phyloP scores from a whole-genome alignment of 345 rosid genomes.

The Syzygium grande region DNA sequence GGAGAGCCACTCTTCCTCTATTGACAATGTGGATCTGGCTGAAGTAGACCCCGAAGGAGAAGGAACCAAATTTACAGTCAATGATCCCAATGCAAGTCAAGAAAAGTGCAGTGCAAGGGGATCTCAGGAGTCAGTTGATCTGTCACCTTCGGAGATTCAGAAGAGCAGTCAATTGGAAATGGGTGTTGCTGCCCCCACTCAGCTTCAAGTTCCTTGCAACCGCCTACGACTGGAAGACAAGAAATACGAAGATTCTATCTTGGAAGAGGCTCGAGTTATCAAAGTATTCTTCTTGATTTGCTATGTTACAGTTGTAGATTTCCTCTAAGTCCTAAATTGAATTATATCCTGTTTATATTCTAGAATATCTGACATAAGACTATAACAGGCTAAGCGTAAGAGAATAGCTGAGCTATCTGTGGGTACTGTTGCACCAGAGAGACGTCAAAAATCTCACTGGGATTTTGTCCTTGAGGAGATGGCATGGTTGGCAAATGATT shows the following conservation, averaged over 20 bases:
- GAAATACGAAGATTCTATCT: slow-evolving; percentile 65
- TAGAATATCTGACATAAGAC: slow-evolving; percentile 10
- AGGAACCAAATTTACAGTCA: slow-evolving; percentile 14
- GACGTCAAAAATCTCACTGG: slow-evolving; percentile 67
- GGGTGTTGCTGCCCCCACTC: slow-evolving; percentile 25
- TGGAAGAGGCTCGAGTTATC: slow-evolving; percentile 87
- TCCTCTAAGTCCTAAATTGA: background rate
- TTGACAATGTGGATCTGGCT: slow-evolving; percentile 28
- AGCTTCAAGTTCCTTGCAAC: slow-evolving; percentile 30
- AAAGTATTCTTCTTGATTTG: slow-evolving; percentile 39
- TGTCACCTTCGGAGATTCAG: slow-evolving; percentile 16
- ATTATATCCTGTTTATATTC: background rate
- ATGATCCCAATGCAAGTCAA: slow-evolving; percentile 16
- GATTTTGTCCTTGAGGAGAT: slow-evolving; percentile 99
- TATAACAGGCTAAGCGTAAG: slow-evolving; percentile 74
- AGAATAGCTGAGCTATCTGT: slow-evolving; percentile 84
- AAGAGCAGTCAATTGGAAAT: slow-evolving; percentile 9
- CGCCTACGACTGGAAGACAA: slow-evolving; percentile 36
- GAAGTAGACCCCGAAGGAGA: slow-evolving; percentile 20
- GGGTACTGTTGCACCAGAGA: slow-evolving; percentile 36
- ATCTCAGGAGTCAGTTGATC: slow-evolving; percentile 22
- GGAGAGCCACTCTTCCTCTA: slow-evolving; percentile 23
- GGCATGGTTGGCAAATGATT: slow-evolving; percentile 98
- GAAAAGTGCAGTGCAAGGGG: slow-evolving; percentile 19
- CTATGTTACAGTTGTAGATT: background rate